Evolutionary conservation across 768 basidiomycete genomes (phyloP), one percentile per base, ranked within the genome.

Genomic region (Candolleomyces efflorescens): DNA sequence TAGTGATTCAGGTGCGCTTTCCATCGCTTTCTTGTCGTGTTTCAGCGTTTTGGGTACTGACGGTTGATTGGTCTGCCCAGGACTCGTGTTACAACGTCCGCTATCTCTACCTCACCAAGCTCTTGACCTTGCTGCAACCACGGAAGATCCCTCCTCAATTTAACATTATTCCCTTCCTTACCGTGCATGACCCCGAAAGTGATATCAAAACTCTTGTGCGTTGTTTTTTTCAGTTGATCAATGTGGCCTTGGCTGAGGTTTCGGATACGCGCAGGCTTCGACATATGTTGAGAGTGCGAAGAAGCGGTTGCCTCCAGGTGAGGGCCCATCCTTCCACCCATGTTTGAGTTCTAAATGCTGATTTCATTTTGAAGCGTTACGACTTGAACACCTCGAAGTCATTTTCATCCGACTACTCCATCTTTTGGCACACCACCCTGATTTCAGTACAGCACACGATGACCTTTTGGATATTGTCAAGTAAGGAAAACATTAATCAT

Each of bases 371-470:
- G 5, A 1, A 85, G 88, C 74, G 13, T 64, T 82, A 26, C 78
- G 81, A 45, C 73, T 92, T 15, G 79, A 85, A n/a, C 72, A 83
- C 52, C 80, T 95, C 55, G 96, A 98, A 68, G 73, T 88, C 55
- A 83, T 88, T 1, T 90, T 98, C 63, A 82, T 95, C 44, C 87
- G 96, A 12, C 73, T 98, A 3, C 78, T 98, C 10, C 90, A 94
- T 66, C 71, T 94, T 0, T 78, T 98, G 4, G 92, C 94, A 0
- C 95, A 97, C 67, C 97, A 99, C 68, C 96, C 96, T 3, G 97
- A 99, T 71, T 95, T 94, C 64, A 80, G 78, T 18, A 79, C 76
- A 45, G 77, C 79, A 2, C 79, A 82, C 38, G 89, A 90, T 36
- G 86, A 86, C 43, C 69, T 95, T 38, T 76, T 83, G 36, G 87